Percentiles rank a stretch among this genome's conserved stretches.
Conservation (phyloP, 192 early-diverging fungal species). For the Lobosporangium transversale region DNA sequence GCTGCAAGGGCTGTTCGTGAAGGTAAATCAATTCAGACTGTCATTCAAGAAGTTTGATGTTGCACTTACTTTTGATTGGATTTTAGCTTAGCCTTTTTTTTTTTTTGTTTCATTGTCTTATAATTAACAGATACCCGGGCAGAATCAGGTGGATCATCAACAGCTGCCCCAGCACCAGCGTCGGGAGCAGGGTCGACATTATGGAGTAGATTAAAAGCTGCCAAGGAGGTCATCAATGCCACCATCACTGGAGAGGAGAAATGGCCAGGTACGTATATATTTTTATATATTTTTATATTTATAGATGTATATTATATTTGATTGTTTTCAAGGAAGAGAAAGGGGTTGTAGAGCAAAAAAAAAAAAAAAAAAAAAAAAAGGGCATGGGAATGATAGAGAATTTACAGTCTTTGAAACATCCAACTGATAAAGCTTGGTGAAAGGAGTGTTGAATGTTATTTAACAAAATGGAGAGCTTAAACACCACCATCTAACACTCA, state of each 20-base stretch:
- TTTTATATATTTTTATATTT: not conserved
- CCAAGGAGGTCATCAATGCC: slow-evolving; percentile 46
- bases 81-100: not conserved
- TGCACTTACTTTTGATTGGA: not conserved
- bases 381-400: not conserved
- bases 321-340: not conserved
- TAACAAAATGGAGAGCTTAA: too few species aligned
- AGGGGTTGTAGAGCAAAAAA: too few species aligned
- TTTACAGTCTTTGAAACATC: too few species aligned
- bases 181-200: slow-evolving; percentile 26
- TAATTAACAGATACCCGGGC: slow-evolving; percentile 14
- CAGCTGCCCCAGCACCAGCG: slow-evolving; percentile 15
- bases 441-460: too few species aligned
- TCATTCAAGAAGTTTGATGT: not conserved
- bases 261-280: slow-evolving; percentile 34
- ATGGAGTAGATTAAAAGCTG: slow-evolving; percentile 35
- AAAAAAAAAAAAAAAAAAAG: slow-evolving; percentile 6
- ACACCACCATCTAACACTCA: too few species aligned
- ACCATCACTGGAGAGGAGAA: slow-evolving; percentile 52
- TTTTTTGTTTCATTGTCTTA: not conserved
- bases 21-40: slow-evolving; percentile 9
- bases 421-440: too few species aligned
- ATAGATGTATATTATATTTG: not conserved
- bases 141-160: not conserved
- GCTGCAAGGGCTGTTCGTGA: slow-evolving; percentile 33